Evolutionary conservation across 1,139 yeast genomes (phyloP).

Genomic region (Hemisphaericaspora subhashii): DNA sequence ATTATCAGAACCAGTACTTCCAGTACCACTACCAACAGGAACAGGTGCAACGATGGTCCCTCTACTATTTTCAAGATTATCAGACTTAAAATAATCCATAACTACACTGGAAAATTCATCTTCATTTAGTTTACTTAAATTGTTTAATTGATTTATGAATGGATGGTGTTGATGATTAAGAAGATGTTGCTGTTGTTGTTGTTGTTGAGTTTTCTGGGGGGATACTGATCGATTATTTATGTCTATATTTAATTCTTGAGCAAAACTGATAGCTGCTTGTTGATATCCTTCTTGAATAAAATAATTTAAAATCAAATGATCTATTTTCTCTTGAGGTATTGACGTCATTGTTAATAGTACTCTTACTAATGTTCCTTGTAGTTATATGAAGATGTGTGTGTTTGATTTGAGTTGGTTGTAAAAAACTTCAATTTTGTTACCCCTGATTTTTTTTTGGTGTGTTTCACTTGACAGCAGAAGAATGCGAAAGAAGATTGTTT

Average conservation of each 20-base stretch:
- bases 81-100: conserved; percentile 16
- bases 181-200: background rate
- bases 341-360: conserved; percentile 1
- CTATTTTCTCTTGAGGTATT: conserved; percentile 35
- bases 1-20: background rate
- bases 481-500: no score
- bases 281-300: conserved; percentile 60
- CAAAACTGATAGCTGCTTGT: conserved; percentile 50
- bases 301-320: conserved; percentile 51
- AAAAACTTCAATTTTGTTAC: no score
- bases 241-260: conserved; percentile 40
- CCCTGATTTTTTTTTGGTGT: no score
- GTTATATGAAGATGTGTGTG: background rate
- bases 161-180: background rate
- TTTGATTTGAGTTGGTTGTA: background rate
- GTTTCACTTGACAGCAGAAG: no score
- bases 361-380: background rate
- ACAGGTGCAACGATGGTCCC: background rate
- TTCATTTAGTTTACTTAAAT: conserved; percentile 13
- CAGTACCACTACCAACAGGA: background rate
- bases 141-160: conserved; percentile 12
- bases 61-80: no score
- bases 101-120: conserved; percentile 19
- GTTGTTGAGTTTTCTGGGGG: conserved; percentile 1
- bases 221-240: conserved; percentile 9